A percentile compares a stretch with the other conserved stretches of the same genome.
Conservation (phyloP, 306 rosid genomes). For the Quercus alba region DNA sequence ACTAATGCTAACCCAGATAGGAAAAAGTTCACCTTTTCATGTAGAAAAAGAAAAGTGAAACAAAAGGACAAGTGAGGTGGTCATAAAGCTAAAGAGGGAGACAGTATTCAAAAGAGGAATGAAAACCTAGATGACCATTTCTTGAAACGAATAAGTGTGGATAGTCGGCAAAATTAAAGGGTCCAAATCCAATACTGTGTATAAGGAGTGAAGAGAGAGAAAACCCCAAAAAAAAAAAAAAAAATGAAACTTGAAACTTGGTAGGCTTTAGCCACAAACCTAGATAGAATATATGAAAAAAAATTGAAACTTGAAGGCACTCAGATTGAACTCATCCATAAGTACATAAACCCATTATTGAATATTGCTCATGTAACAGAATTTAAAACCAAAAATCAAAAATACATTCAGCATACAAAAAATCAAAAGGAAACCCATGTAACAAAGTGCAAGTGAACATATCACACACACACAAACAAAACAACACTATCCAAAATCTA, state of each 20-base stretch:
- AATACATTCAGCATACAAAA: too few relatives aligned
- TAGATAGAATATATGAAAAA: conserved; percentile 18
- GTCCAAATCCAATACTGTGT: conserved; percentile 18
- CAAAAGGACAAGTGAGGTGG: conserved; percentile 12
- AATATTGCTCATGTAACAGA: too few relatives aligned
- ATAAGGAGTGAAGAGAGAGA: conserved; percentile 17
- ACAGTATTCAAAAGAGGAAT: conserved; percentile 8
- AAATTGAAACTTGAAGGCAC: conserved; percentile 8
- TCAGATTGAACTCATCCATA: conserved; percentile 32
- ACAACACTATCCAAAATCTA: too few relatives aligned
- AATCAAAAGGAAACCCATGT: too few relatives aligned
- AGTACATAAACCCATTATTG: too few relatives aligned
- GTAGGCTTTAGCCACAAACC: conserved; percentile 16
- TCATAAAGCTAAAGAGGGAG: conserved; percentile 10
- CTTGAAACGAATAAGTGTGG: conserved; percentile 11
- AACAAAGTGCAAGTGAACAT: too few relatives aligned
- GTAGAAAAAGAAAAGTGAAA: conserved; percentile 15
- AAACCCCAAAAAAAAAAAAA: conserved; percentile 17
- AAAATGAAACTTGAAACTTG: not conserved
- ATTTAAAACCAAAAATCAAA: too few relatives aligned
- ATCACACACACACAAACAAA: too few relatives aligned
- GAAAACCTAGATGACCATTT: conserved; percentile 22
- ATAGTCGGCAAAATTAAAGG: conserved; percentile 18
- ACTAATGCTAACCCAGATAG: conserved; percentile 6
- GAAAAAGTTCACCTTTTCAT: conserved; percentile 7